A percentile compares a stretch with the other conserved stretches of the same genome.
Evolutionary conservation across 2,329 filamentous ascomycete species (phyloP).

Genomic region (Ilyonectria mors-panacis): DNA sequence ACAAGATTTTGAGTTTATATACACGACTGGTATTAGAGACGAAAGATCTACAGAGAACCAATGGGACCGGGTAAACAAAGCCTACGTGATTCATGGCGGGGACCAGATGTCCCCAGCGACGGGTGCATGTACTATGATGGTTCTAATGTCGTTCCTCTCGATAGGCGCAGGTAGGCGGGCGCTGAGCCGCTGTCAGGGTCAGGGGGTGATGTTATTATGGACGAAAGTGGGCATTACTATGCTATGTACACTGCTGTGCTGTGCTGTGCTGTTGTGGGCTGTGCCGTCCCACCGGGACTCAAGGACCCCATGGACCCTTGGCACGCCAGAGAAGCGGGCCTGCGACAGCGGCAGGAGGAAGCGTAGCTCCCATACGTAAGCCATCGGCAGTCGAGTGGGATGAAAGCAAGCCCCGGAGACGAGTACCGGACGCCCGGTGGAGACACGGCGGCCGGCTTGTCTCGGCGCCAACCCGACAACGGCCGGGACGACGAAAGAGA

Average conservation of each 20-base stretch:
- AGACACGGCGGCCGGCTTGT: slow-evolving; percentile 23
- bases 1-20: slow-evolving; percentile 22
- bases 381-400: slow-evolving; percentile 27
- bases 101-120: background rate
- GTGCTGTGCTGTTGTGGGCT: slow-evolving; percentile 8
- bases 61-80: slow-evolving; percentile 3
- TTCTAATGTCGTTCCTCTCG: slow-evolving; percentile 9
- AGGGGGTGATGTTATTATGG: slow-evolving; percentile 8
- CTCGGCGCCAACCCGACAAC: slow-evolving; percentile 23
- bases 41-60: slow-evolving; percentile 25
- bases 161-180: slow-evolving; percentile 22
- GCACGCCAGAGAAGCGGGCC: background rate
- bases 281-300: slow-evolving; percentile 14
- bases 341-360: background rate
- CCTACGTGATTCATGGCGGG: slow-evolving; percentile 5
- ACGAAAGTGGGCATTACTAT: slow-evolving; percentile 8
- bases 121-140: slow-evolving; percentile 16
- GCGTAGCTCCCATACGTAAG: background rate
- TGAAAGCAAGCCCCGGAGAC: background rate
- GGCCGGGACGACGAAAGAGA: slow-evolving; percentile 1
- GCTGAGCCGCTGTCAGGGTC: slow-evolving; percentile 11
- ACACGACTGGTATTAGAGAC: slow-evolving; percentile 25
- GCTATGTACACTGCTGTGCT: slow-evolving; percentile 11
- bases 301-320: background rate
- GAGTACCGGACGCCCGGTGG: slow-evolving; percentile 28